Base-by-base conservation (phyloP, 441 rosid genomes). In the Pelargonium myrrhifolium region DNA sequence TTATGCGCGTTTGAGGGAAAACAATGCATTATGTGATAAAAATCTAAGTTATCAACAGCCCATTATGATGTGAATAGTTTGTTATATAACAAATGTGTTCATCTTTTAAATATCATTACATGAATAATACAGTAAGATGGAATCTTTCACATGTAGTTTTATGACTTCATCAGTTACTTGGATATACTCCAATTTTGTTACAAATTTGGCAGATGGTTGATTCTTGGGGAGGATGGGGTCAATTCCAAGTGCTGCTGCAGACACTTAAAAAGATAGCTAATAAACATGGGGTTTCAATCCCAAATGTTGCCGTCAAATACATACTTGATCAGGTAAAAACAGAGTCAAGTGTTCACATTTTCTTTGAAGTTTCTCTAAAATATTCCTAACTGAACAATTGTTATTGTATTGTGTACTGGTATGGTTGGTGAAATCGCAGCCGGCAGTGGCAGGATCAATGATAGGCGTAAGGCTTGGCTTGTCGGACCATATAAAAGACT, bases 151-250 rank as follows among this genome's bases (percentile, higher is more conserved):
- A n/a, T n/a, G n/a, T n/a, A n/a, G n/a, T n/a, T n/a, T n/a, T n/a
- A n/a, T n/a, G n/a, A n/a, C n/a, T n/a, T n/a, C n/a, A n/a, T n/a
- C n/a, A 55, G 11, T 55, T 20, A 20, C 3, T 0, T 5, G 10
- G 60, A 20, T 55, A 18, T 17, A 18, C 1, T 26, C 43, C 28
- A 22, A 28, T 68, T 65, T 49, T 68, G 59, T 49, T 18, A 55
- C 5, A 24, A 39, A 55, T 69, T 56, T 70, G 62, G 68, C 84
- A 92, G 98, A 88, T 89, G 95, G 87, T 88, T 74, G 98, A 93
- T 86, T 90, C 97, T 9, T 91, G 96, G 96, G 99, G 99, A 85
- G 96, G 93, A 56, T 93, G 99, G 99, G 68, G 80, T 77, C 87
- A 75, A 35, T 93, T 93, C 79, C 99, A 93, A 86, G 80, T 66